Base-by-base conservation (phyloP, 176 grass and related monocot genomes). In the Phyllostachys edulis region DNA sequence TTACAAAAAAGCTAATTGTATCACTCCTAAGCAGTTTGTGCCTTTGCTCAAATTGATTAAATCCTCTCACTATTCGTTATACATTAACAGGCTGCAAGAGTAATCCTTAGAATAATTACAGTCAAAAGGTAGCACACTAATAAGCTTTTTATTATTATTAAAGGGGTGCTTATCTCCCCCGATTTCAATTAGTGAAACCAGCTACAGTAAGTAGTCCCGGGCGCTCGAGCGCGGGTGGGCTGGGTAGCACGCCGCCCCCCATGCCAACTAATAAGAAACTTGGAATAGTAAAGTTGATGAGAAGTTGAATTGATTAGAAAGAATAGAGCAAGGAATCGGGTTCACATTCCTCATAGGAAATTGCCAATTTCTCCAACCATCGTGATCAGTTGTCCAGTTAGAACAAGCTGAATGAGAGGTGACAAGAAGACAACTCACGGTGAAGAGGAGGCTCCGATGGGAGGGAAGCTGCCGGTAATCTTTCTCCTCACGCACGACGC, bases 401-500 rank as follows among this genome's bases (percentile, higher is more conserved):
- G 63, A 77, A 70, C 36, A 8, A 63, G 14, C 34, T 69, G 65
- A n/a, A 41, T 23, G 40, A 69, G 40, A 51, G 17, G 24, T 18
- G 0, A 54, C 12, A 68, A 4, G 23, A 64, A 59, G 46, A 38
- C 47, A 47, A 63, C 87, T 79, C 37, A 88, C 87, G 15, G 5
- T 7, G 81, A 84, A 36, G 74, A 84, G 45, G 87, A 80, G 26
- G 37, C 47, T 66, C 59, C 49, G 9, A 89, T 1, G 26, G 75
- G 67, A 50, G 68, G 81, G 6, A 84, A 89, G 27, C 38, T 37
- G 75, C 39, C 74, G 37, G 36, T 5, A 20, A 79, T 44, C 67
- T 89, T 89, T 60, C 47, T 67, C 75, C 81, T 73, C 26, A 60
- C 47, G 49, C 47, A 84, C 29, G 75, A 80, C 11, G 26, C 67